Percentiles rank a stretch among this genome's conserved stretches.
phyloP scores from a whole-genome alignment of 129 eudicot genomes.

The Heracleum sosnowskyi region DNA sequence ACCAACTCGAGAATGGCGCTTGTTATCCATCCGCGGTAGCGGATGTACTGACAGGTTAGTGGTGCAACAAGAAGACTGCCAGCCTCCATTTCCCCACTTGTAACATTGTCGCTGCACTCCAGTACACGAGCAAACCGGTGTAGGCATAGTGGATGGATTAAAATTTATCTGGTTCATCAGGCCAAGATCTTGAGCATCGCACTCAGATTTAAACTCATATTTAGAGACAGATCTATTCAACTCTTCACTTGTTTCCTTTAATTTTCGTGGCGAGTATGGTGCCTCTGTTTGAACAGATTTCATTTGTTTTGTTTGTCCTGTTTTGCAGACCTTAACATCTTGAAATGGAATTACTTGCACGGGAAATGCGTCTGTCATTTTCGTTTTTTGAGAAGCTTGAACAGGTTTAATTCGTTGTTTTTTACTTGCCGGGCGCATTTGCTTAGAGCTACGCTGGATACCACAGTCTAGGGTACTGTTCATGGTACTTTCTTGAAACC shows the following conservation, averaged over 20 bases:
- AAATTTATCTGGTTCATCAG: slow-evolving; percentile 46
- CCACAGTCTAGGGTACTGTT: slow-evolving; percentile 16
- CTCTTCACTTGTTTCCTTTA: slow-evolving; percentile 25
- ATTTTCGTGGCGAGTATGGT: slow-evolving; percentile 17
- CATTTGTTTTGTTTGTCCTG: slow-evolving; percentile 28
- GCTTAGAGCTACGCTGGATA: slow-evolving; percentile 9
- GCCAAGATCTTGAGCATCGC: slow-evolving; percentile 17
- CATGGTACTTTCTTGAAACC: slow-evolving; percentile 33
- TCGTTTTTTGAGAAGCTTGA: slow-evolving; percentile 22
- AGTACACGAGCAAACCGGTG: slow-evolving; percentile 73
- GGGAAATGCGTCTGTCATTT: slow-evolving; percentile 11
- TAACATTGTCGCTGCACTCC: slow-evolving; percentile 68
- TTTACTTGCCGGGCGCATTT: slow-evolving; percentile 19
- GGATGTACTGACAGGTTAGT: slow-evolving; percentile 68
- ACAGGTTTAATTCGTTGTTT: slow-evolving; percentile 24
- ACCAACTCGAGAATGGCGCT: slow-evolving; percentile 51
- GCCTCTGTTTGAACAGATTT: slow-evolving; percentile 11
- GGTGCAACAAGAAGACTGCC: slow-evolving; percentile 84
- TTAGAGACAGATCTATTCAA: slow-evolving; percentile 6
- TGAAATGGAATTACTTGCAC: slow-evolving; percentile 14
- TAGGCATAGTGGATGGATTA: slow-evolving; percentile 53
- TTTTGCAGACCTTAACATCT: slow-evolving; percentile 25
- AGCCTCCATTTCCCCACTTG: slow-evolving; percentile 75
- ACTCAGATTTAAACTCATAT: not conserved
- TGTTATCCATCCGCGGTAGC: slow-evolving; percentile 44